Conservation (phyloP, 2,329 filamentous ascomycete species). For the Neopestalotiopsis sp. region DNA sequence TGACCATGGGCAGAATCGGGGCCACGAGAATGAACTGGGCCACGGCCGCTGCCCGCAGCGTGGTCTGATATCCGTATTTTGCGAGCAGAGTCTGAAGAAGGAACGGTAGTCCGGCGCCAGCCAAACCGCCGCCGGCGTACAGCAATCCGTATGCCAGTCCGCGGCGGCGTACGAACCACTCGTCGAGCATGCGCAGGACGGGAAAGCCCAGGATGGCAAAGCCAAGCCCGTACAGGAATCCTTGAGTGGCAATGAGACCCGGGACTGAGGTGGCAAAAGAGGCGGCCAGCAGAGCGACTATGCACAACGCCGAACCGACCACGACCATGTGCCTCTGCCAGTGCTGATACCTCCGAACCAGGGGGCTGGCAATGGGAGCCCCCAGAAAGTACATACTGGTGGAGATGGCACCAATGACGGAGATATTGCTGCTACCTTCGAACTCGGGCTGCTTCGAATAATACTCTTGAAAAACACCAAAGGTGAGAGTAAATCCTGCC, state of each 20-base stretch:
- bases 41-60: slow-evolving; percentile 59
- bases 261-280: slow-evolving; percentile 58
- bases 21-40: slow-evolving; percentile 55
- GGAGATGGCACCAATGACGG: slow-evolving; percentile 69
- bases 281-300: slow-evolving; percentile 53
- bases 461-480: slow-evolving; percentile 74
- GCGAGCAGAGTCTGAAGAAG: slow-evolving; percentile 58
- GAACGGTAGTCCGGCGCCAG: slow-evolving; percentile 57
- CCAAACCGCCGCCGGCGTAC: slow-evolving; percentile 60
- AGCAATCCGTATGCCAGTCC: slow-evolving; percentile 69
- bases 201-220: slow-evolving; percentile 61
- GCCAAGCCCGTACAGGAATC: slow-evolving; percentile 65
- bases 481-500: slow-evolving; percentile 70
- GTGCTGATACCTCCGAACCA: slow-evolving; percentile 49
- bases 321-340: slow-evolving; percentile 49
- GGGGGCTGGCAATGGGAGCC: slow-evolving; percentile 53
- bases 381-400: slow-evolving; percentile 66
- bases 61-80: slow-evolving; percentile 56
- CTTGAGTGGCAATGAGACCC: slow-evolving; percentile 65
- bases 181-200: slow-evolving; percentile 46
- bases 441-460: slow-evolving; percentile 68
- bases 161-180: slow-evolving; percentile 65
- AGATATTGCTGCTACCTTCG: slow-evolving; percentile 56
- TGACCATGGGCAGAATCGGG: slow-evolving; percentile 64
- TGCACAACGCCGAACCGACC: slow-evolving; percentile 54